A percentile compares a stretch with the other conserved stretches of the same genome.
Evolutionary conservation across 2,329 filamentous ascomycete genomes (phyloP).

Genomic region (Paecilomyces dactylethromorphus): DNA sequence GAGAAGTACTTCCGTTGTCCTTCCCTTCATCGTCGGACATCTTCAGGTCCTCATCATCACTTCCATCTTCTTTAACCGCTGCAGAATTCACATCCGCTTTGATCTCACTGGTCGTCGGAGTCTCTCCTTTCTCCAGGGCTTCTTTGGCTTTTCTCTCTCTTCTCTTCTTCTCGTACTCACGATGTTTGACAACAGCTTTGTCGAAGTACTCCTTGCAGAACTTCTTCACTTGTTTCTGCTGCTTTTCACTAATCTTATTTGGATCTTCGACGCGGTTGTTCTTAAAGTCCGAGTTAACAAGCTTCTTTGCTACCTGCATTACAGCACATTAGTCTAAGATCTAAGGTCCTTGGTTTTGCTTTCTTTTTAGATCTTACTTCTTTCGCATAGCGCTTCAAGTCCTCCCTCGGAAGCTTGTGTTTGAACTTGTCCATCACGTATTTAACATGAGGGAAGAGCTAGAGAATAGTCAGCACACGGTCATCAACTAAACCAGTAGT

Average conservation of each 20-base stretch:
- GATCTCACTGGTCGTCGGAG: conserved; percentile 10
- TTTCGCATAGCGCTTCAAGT: conserved; percentile 59
- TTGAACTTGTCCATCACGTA: conserved; percentile 81
- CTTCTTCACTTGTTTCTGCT: conserved; percentile 73
- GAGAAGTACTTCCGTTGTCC: not conserved
- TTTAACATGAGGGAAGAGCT: conserved; percentile 82
- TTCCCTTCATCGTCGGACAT: conserved; percentile 35
- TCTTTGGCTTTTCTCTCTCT: conserved; percentile 37
- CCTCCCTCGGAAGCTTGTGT: conserved; percentile 77
- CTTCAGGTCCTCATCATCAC: conserved; percentile 14
- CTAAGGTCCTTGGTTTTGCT: not conserved
- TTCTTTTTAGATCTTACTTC: conserved; percentile 40
- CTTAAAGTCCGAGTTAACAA: conserved; percentile 88
- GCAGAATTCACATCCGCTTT: not conserved
- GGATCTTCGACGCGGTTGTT: conserved; percentile 80
- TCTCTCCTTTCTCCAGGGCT: conserved; percentile 14
- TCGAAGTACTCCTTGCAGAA: conserved; percentile 83
- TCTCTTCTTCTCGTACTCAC: conserved; percentile 60
- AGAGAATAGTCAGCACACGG: conserved; percentile 3
- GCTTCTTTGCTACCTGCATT: conserved; percentile 65
- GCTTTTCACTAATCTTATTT: conserved; percentile 67
- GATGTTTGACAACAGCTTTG: conserved; percentile 73
- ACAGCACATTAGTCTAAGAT: not conserved
- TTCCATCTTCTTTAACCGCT: conserved; percentile 9
- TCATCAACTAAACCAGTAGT: not conserved